Conservation (phyloP, 2,329 filamentous ascomycete genomes). For the Colletotrichum orbiculare region DNA sequence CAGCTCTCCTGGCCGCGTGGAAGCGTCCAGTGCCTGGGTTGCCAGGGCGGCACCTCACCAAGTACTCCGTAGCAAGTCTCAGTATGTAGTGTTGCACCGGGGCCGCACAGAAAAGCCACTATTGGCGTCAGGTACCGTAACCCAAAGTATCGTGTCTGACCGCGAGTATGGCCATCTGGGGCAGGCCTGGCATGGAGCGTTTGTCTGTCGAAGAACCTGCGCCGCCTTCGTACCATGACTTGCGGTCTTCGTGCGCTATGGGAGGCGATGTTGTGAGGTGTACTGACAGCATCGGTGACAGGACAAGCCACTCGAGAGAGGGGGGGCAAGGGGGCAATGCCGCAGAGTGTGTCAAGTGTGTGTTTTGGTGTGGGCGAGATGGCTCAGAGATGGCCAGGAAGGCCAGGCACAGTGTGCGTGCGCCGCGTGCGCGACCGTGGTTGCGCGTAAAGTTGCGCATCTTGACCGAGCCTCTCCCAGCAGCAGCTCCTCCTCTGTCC, state of each 20-base stretch:
- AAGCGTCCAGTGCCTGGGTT: constrained; percentile 11
- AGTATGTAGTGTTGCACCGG: constrained; percentile 21
- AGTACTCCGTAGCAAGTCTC: not conserved
- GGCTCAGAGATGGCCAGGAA: constrained; percentile 24
- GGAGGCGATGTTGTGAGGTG: constrained; percentile 19
- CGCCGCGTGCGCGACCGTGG: not conserved
- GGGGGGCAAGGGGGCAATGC: constrained; percentile 11
- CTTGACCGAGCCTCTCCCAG: constrained; percentile 2
- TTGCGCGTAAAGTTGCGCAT: not conserved
- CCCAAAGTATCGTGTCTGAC: constrained; percentile 19
- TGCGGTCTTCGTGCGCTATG: constrained; percentile 15
- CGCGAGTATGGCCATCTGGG: constrained; percentile 31
- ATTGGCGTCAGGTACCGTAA: constrained; percentile 5
- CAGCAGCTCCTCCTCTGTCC: constrained; percentile 6
- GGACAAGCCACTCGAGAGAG: constrained; percentile 33
- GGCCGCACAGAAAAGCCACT: constrained; percentile 20
- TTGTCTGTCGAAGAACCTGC: constrained; percentile 24
- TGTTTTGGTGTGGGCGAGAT: constrained; percentile 36
- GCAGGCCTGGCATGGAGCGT: constrained; percentile 21
- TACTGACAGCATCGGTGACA: constrained; percentile 20
- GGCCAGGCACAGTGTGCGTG: constrained; percentile 26
- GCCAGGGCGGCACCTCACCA: constrained; percentile 11
- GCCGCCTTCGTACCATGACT: not conserved
- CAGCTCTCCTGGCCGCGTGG: constrained; percentile 12
- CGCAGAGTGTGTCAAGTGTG: constrained; percentile 33